Evolutionary conservation across 208 protist genomes (phyloP), one percentile per base, ranked within the genome.

Genomic region (Acanthamoeba castellanii): DNA sequence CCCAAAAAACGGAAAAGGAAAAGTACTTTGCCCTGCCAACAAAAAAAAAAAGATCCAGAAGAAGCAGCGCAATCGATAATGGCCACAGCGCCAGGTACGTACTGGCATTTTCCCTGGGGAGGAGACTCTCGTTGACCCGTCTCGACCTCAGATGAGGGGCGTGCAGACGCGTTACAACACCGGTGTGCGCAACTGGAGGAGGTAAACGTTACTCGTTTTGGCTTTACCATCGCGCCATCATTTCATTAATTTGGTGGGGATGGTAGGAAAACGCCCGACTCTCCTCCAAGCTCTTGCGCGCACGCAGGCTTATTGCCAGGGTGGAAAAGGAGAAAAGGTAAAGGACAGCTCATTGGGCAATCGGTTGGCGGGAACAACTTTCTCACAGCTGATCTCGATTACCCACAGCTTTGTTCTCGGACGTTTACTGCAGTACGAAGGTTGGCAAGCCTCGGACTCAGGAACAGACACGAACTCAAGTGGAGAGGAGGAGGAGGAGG

Each of bases 261-360:
- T 47, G 14, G 2, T 2, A 85, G 76, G 76, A 85, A 14, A 85
- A 85, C 25, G 76, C 76, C 14, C 34, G n/a, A 20, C 76, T 85
- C 25, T 0, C 76, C 4, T 34, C 76, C 5, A 20, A 11, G 20
- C 22, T 85, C 8, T n/a, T 57, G 34, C 76, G 42, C 14, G 42
- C 42, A 14, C 76, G 76, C 2, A 34, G 47, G 13, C 22, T 27
- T 11, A 57, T 85, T 34, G 22, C 37, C 13, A 34, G 76, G 30
- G 3, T 85, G 16, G 22, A 22, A 5, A 85, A 85, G 30, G 76
- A 85, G 76, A 50, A 57, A 85, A 85, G 76, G 76, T 85, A 57
- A 6, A n/a, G 34, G 42, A 25, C 37, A 9, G 3, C 42, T 30
- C 9, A 5, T 11, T 42, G 1, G 3, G 37, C 3, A 42, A 42